Base-by-base conservation (phyloP, 805 yeast species). In the Candida hispaniensis region DNA sequence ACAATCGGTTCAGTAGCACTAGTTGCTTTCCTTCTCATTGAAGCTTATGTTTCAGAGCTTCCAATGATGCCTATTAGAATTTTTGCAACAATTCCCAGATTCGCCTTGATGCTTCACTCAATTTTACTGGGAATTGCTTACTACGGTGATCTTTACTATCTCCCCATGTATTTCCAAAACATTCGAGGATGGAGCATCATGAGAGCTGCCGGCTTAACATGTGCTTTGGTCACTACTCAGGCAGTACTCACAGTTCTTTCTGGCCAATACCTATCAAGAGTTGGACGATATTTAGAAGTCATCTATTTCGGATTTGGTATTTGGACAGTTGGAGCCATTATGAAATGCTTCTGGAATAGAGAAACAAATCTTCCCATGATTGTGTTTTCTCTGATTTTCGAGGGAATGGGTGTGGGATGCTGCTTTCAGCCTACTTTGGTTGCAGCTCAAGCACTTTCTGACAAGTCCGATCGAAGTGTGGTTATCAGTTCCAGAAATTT, bases 401-500 rank as follows among this genome's bases (percentile, higher is more conserved):
- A 54, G 34, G 69, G 72, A 14, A 27, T 51, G 12, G 71, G 75
- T 0, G 56, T 60, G 6, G 77, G 73, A 2, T 57, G 58, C 33
- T 61, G 67, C 13, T 68, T 69, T 58, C 75, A 70, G 47, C 75
- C 75, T 4, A 63, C 70, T 0, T 59, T 70, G 54, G 66, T 71
- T 7, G 76, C 75, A 1, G 61, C 63, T 21, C 76, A 64, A 47
- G 73, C 75, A 1, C 71, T 69, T 41, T 57, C 71, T 10, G 52
- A 44, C 22, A 61, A 64, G 33, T 56, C 64, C 3, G 78, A 73
- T 42, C 51, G 80, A 28, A 74, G 79, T 0, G 73, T 73, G 8
- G 70, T 70, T 9, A 71, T 72, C 7, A 61, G 75, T 3, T 59
- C 74, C 1, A 59, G 79, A 48, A 72, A 71, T 44, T 70, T 71